Evolutionary conservation across 2,329 filamentous ascomycete genomes (phyloP), one percentile per base, ranked within the genome.

Genomic region (Cytospora paraplurivora): DNA sequence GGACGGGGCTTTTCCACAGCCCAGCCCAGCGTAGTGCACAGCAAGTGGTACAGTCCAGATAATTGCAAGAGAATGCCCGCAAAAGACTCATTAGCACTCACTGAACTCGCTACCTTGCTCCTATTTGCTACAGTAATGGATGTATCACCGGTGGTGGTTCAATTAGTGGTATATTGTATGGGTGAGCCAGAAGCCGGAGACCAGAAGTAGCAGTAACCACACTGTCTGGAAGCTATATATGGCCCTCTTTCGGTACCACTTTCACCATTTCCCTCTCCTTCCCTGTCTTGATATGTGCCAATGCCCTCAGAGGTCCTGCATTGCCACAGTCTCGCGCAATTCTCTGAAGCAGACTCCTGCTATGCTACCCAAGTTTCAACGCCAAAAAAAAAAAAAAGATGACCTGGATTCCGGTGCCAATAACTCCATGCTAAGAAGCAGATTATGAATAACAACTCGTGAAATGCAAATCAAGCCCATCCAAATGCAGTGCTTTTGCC

Each of bases 371-470:
- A 32, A 37, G 51, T 61, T 38, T 50, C 17, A 55, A 55, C 51
- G 52, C 51, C 51, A 27, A 38, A 32, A 11, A 41, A n/a, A 11
- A 27, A 38, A 32, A 11, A 41, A n/a, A 11, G 3, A 38, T 50
- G 19, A 38, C 51, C 27, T 19, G 11, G 10, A 44, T 52, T 55
- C 49, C 50, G 41, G 38, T 44, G 47, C 62, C 57, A 32, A 21
- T 47, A 64, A 64, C 62, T 64, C 58, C 62, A 62, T 61, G 62
- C 58, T 64, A 51, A 53, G 50, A 58, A 59, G 19, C 49, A 19
- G 44, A 49, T 17, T 37, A 13, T 37, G 34, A 50, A 55, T 27
- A 11, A 11, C 27, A 27, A 27, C 2, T 27, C 38, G 51, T 33
- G 41, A 49, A 41, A 27, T 27, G 53, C 38, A 62, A 37, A 34